A percentile compares a stretch with the other conserved stretches of the same genome.
phyloP scores from a whole-genome alignment of 2,329 filamentous ascomycete genomes.

The Onygenales sp. region DNA sequence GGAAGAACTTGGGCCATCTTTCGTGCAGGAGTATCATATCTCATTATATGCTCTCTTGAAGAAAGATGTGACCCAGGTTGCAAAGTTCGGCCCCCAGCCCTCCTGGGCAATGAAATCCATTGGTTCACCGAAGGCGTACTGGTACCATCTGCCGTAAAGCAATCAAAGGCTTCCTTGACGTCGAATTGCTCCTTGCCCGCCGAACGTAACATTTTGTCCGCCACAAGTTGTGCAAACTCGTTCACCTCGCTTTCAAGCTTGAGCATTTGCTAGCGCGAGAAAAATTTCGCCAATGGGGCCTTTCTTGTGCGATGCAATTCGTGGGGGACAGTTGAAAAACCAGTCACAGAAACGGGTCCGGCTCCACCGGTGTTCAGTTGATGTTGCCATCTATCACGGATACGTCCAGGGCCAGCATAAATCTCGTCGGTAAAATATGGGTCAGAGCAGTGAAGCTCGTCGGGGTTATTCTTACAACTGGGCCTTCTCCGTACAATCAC shows the following conservation, averaged over 20 bases:
- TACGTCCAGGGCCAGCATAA: conserved; percentile 12
- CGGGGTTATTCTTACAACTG: conserved; percentile 1
- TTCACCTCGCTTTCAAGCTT: conserved; percentile 5
- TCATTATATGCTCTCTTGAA: conserved; percentile 25
- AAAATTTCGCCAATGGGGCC: conserved; percentile 16
- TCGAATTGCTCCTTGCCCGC: conserved; percentile 13
- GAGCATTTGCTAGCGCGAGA: conserved; percentile 12
- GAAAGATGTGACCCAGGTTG: conserved; percentile 25
- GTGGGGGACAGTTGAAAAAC: conserved; percentile 13
- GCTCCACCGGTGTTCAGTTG: conserved; percentile 2
- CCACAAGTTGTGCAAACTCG: conserved; percentile 2
- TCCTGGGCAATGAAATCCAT: conserved; percentile 26
- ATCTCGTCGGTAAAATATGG: conserved; percentile 14
- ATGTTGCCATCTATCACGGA: conserved; percentile 12
- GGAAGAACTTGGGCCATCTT: conserved; percentile 16
- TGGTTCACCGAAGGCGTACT: conserved; percentile 20
- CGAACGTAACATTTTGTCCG: neutral
- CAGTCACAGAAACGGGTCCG: conserved; percentile 1
- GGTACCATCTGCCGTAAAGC: conserved; percentile 14
- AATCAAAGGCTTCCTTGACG: conserved; percentile 13
- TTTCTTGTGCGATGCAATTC: conserved; percentile 18
- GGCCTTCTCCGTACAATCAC: neutral
- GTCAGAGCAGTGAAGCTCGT: conserved; percentile 13
- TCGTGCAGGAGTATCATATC: conserved; percentile 20
- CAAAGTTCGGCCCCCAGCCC: conserved; percentile 30